These are phyloP conservation scores for Eucalyptus erythrocorys DNA, from an alignment of 345 rosid genomes.

Conservation along the genomic window DNA sequence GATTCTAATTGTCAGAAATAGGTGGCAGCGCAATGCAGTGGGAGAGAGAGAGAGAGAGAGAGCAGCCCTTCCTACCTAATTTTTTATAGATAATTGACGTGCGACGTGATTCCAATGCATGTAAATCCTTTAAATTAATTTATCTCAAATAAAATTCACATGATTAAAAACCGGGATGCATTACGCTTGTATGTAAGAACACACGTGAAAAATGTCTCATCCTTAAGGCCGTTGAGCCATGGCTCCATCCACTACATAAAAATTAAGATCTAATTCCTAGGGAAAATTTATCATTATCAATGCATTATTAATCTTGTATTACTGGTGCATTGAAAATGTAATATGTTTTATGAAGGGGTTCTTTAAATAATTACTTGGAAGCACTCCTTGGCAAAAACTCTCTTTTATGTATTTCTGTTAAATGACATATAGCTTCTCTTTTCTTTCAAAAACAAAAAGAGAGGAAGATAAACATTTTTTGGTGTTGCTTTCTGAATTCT, in stretches of 20 bases:
- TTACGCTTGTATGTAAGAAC: rapidly evolving
- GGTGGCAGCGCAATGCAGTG: neutral
- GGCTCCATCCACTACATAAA: neutral
- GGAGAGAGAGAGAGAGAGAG: neutral
- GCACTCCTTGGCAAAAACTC: neutral
- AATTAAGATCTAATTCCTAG: neutral
- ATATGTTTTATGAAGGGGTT: neutral
- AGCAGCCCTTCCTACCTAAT: neutral
- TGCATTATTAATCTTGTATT: neutral
- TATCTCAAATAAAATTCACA: neutral
- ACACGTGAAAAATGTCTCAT: neutral
- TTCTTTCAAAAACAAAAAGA: neutral
- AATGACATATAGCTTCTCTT: neutral
- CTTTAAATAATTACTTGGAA: neutral
- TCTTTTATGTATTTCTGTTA: neutral
- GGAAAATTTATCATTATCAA: neutral
- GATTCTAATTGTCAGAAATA: constrained; percentile 48
- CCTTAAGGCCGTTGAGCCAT: neutral
- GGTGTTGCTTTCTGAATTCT: neutral
- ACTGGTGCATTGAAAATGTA: rapidly evolving
- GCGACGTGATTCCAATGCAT: too few species aligned
- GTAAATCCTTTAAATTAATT: neutral
- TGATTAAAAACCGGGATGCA: neutral
- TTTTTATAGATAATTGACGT: neutral
- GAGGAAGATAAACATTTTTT: neutral